Evolutionary conservation across 495 filamentous ascomycete genomes (phyloP).

Genomic region (Aspergillus affinis): DNA sequence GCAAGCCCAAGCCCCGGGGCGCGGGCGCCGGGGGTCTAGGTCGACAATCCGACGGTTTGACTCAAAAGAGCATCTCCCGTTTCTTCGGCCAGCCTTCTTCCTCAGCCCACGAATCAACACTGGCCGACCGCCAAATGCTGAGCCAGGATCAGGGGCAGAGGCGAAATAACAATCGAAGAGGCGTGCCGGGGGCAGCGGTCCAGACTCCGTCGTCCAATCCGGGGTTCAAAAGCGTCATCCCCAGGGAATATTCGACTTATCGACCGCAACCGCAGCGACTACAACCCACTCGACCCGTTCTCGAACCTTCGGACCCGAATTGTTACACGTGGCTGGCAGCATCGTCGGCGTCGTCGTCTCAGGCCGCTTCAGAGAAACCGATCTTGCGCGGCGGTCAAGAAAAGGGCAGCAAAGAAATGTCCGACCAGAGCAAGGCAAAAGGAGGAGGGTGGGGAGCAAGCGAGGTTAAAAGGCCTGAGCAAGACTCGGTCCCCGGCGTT

Average conservation of each 20-base stretch:
- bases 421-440: constrained; percentile 10
- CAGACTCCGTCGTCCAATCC: constrained; percentile 9
- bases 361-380: constrained; percentile 24
- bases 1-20: constrained; percentile 16
- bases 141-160: background rate
- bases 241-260: constrained; percentile 30
- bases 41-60: constrained; percentile 27
- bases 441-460: constrained; percentile 13
- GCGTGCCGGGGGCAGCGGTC: background rate
- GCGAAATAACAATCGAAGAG: background rate
- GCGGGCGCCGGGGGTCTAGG: constrained; percentile 9
- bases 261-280: constrained; percentile 41
- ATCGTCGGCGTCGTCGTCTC: constrained; percentile 26
- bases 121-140: constrained; percentile 1
- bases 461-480: constrained; percentile 27
- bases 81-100: constrained; percentile 33
- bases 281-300: constrained; percentile 36
- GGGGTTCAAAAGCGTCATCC: constrained; percentile 16
- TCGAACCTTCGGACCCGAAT: constrained; percentile 37
- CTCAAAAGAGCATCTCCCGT: constrained; percentile 41
- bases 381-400: constrained; percentile 13
- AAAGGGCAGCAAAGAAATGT: constrained; percentile 5
- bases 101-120: constrained; percentile 16
- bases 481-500: constrained; percentile 22
- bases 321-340: constrained; percentile 44